These are phyloP conservation scores for Yamadazyma olivae DNA, from an alignment of 805 yeast genomes.

Conservation along the genomic window DNA sequence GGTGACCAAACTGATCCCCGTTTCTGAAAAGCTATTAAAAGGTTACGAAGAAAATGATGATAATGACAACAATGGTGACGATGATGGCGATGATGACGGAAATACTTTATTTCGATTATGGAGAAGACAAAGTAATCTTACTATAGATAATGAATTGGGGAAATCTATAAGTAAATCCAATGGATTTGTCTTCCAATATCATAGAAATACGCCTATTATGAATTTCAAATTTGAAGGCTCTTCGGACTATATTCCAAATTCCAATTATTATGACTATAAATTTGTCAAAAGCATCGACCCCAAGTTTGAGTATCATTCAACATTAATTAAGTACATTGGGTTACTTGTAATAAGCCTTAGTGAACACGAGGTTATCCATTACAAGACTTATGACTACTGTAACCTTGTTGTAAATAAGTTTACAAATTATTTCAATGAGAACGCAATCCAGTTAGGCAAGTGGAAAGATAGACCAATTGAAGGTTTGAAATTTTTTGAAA, in stretches of 20 bases:
- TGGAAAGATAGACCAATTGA: slow-evolving; percentile 22
- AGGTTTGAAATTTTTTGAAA: neutral
- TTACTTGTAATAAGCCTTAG: slow-evolving; percentile 31
- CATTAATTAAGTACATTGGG: slow-evolving; percentile 35
- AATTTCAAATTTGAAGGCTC: slow-evolving; percentile 32
- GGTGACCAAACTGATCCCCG: slow-evolving; percentile 28
- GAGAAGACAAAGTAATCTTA: slow-evolving; percentile 27
- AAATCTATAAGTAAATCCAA: slow-evolving; percentile 20
- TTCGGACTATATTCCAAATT: slow-evolving; percentile 29
- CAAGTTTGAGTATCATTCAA: slow-evolving; percentile 28
- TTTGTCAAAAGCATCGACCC: slow-evolving; percentile 31
- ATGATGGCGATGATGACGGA: slow-evolving; percentile 16
- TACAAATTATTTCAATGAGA: slow-evolving; percentile 13
- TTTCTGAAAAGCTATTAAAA: slow-evolving; percentile 23
- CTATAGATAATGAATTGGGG: slow-evolving; percentile 32
- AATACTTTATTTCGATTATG: slow-evolving; percentile 34
- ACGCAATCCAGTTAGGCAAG: slow-evolving; percentile 8
- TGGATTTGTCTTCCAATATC: slow-evolving; percentile 30
- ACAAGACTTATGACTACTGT: slow-evolving; percentile 21
- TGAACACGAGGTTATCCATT: slow-evolving; percentile 38
- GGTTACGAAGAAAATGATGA: slow-evolving; percentile 16
- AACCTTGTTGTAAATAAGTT: slow-evolving; percentile 15
- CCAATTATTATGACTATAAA: slow-evolving; percentile 29
- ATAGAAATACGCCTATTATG: slow-evolving; percentile 25
- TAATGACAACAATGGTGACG: slow-evolving; percentile 8